Conservation (phyloP, 2,329 filamentous ascomycete genomes). For the Colletotrichum coccodes region DNA sequence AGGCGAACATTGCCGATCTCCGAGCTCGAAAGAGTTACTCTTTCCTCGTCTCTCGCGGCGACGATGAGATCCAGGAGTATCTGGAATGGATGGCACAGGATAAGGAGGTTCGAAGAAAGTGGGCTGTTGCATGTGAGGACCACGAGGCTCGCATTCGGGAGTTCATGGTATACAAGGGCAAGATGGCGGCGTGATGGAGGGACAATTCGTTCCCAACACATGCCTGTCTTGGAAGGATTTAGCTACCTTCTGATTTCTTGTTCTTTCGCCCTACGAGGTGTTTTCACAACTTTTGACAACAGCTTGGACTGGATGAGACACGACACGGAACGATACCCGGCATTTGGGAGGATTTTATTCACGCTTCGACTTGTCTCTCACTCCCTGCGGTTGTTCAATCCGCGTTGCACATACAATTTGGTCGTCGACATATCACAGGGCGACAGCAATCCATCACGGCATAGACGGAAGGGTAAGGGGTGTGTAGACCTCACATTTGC, state of each 20-base stretch:
- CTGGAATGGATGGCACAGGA: conserved; percentile 71
- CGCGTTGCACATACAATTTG: conserved; percentile 23
- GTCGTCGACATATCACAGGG: background rate
- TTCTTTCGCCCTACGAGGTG: background rate
- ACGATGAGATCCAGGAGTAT: conserved; percentile 66
- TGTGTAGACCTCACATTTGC: conserved; percentile 17
- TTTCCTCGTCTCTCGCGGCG: conserved; percentile 55
- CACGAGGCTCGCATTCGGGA: conserved; percentile 69
- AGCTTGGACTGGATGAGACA: conserved; percentile 26
- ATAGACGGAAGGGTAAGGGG: background rate
- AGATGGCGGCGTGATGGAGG: conserved; percentile 48
- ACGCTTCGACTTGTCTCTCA: conserved; percentile 24
- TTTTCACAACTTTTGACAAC: conserved; percentile 27
- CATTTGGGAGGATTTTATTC: conserved; percentile 27
- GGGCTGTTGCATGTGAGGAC: conserved; percentile 67
- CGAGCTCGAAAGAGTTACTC: conserved; percentile 53
- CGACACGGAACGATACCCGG: conserved; percentile 30
- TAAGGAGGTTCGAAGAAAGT: conserved; percentile 68
- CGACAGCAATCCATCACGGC: conserved; percentile 1
- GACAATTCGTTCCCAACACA: background rate
- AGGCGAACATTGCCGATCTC: conserved; percentile 51
- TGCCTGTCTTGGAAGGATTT: background rate
- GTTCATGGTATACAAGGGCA: conserved; percentile 61
- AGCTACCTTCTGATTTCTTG: background rate
- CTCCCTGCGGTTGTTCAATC: conserved; percentile 7